phyloP scores from a whole-genome alignment of 2,329 filamentous ascomycete species.

The Exophiala sp. region DNA sequence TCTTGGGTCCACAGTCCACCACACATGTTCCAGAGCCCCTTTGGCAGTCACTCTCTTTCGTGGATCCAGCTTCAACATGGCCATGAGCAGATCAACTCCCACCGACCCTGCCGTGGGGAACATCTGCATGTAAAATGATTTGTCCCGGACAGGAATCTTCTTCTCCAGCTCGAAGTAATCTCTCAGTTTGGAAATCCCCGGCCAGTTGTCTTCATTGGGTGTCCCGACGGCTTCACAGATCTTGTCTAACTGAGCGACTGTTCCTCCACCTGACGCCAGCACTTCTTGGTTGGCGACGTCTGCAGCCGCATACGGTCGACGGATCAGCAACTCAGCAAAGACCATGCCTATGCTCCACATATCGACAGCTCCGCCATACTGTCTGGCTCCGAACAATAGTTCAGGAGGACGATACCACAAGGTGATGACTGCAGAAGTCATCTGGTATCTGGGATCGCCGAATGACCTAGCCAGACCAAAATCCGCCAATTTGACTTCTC shows the following conservation, averaged over 20 bases:
- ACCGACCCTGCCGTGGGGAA: conserved; percentile 76
- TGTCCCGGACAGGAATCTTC: conserved; percentile 53
- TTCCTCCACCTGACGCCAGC: conserved; percentile 20
- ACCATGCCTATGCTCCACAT: conserved; percentile 91
- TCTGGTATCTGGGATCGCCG: conserved; percentile 76
- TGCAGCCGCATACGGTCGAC: conserved; percentile 76
- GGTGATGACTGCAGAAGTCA: conserved; percentile 94
- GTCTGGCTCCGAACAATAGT: conserved; percentile 79
- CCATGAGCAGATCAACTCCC: conserved; percentile 82
- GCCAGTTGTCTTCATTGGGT: conserved; percentile 91
- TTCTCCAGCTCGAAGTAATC: conserved; percentile 65
- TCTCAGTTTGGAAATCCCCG: conserved; percentile 73
- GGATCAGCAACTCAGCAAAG: conserved; percentile 81
- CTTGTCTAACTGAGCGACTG: conserved; percentile 71
- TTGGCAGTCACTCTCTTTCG: conserved; percentile 70
- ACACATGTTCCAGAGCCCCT: conserved; percentile 72
- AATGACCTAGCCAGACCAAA: conserved; percentile 90
- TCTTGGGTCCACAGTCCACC: conserved; percentile 77
- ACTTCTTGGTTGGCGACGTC: conserved; percentile 57
- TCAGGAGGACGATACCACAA: conserved; percentile 95
- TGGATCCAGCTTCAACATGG: conserved; percentile 81
- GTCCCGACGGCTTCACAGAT: conserved; percentile 84
- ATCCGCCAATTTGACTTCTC: conserved; percentile 92
- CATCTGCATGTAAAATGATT: conserved; percentile 65
- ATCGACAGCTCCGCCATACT: conserved; percentile 87